phyloP scores from a whole-genome alignment of 208 protist genomes.

The Trypanosoma brucei region DNA sequence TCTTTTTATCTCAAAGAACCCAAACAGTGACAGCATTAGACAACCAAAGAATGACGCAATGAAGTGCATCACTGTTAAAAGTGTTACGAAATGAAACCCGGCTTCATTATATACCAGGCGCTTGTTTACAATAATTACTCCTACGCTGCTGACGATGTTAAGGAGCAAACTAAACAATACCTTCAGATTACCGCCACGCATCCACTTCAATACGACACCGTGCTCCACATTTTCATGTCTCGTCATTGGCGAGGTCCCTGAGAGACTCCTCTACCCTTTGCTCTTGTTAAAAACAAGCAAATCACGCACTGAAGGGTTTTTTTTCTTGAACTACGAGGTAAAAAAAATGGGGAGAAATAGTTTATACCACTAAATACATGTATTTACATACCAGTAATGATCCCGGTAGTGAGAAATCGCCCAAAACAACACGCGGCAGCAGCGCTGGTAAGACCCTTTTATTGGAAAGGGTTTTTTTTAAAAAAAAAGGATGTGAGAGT shows the following conservation, averaged over 20 bases:
- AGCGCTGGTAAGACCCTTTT: too few species aligned
- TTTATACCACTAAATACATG: too few species aligned
- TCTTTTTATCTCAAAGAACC: slow-evolving; percentile 31
- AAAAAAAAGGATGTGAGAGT: too few species aligned
- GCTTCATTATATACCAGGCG: slow-evolving; percentile 49
- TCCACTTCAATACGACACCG: background rate
- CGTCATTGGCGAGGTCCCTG: background rate
- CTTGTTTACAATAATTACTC: slow-evolving; percentile 78
- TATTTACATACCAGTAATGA: too few species aligned
- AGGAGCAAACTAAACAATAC: slow-evolving; percentile 40
- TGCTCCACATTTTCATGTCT: background rate
- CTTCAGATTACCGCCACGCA: background rate
- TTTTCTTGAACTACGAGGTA: too few species aligned
- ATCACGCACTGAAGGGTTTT: too few species aligned
- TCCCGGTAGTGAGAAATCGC: too few species aligned
- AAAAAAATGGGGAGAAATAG: too few species aligned
- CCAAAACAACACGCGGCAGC: too few species aligned
- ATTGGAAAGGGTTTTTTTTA: too few species aligned
- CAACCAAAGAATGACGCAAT: slow-evolving; percentile 60
- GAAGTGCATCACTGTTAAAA: slow-evolving; percentile 75
- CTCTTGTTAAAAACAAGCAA: too few species aligned
- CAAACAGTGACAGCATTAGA: slow-evolving; percentile 35
- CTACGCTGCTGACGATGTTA: slow-evolving; percentile 67
- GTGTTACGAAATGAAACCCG: slow-evolving; percentile 57
- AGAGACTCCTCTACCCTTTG: background rate